phyloP scores from a whole-genome alignment of 2,329 filamentous ascomycete genomes.

The Chrysosphaeria jannelii region DNA sequence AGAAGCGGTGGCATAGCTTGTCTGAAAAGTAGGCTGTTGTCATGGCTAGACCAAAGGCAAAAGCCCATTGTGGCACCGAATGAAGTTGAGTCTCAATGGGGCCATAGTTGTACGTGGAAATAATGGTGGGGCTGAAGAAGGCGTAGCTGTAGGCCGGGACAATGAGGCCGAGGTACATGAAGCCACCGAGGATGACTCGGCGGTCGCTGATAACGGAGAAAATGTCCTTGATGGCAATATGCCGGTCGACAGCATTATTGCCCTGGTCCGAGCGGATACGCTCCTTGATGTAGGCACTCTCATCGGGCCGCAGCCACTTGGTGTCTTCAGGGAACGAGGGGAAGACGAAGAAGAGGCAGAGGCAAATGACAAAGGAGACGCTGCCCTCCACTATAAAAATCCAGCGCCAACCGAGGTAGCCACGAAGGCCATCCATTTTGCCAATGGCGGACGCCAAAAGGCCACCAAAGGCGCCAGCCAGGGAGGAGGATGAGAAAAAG shows the following conservation, averaged over 20 bases:
- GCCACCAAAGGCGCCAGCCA: conserved; percentile 64
- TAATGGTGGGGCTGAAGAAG: conserved; percentile 46
- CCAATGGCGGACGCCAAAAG: conserved; percentile 64
- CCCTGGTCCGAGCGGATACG: conserved; percentile 41
- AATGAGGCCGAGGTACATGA: conserved; percentile 60
- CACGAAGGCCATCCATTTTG: conserved; percentile 40
- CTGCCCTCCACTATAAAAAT: conserved; percentile 54
- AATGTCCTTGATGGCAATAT: conserved; percentile 27
- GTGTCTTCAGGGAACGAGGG: conserved; percentile 47
- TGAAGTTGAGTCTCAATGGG: conserved; percentile 25
- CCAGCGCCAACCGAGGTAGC: conserved; percentile 51
- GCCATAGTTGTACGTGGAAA: conserved; percentile 32
- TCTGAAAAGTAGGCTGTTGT: conserved; percentile 44
- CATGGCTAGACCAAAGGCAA: conserved; percentile 55
- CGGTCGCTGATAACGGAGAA: conserved; percentile 37
- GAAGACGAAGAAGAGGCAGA: conserved; percentile 37
- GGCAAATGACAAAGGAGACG: conserved; percentile 27
- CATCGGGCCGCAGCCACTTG: conserved; percentile 41
- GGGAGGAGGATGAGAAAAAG: conserved; percentile 63
- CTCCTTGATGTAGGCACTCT: conserved; percentile 32
- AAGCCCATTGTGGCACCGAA: conserved; percentile 28
- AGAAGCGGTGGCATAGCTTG: conserved; percentile 37
- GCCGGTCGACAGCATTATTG: conserved; percentile 28
- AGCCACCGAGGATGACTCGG: conserved; percentile 41
- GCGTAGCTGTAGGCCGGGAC: conserved; percentile 53